These are phyloP conservation scores for Anisodus tanguticus DNA, from an alignment of 257 asterid genomes.

Conservation along the genomic window DNA sequence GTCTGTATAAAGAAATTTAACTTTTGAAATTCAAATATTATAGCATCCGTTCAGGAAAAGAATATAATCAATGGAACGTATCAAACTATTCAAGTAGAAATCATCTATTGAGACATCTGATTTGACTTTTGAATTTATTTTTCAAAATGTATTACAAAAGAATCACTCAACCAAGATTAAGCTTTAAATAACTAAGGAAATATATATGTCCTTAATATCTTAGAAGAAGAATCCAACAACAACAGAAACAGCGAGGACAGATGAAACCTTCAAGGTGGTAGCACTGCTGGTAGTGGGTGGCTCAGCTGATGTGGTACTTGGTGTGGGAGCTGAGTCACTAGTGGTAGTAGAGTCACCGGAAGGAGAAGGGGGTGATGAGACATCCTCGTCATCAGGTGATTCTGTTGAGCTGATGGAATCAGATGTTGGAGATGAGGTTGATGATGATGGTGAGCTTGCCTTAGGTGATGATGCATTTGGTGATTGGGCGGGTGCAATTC, in stretches of 20 bases:
- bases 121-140: not conserved
- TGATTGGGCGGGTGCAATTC: conserved; percentile 6
- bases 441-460: conserved; percentile 21
- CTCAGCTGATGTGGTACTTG: conserved; percentile 45
- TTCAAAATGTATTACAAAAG: not conserved
- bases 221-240: conserved; percentile 55
- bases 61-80: no score
- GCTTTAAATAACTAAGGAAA: not conserved
- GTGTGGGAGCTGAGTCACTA: conserved; percentile 31
- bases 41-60: no score
- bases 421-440: conserved; percentile 30
- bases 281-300: conserved; percentile 39
- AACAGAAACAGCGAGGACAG: conserved; percentile 45
- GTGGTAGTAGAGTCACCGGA: conserved; percentile 33
- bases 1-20: no score
- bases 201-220: not conserved
- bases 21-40: no score
- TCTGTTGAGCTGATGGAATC: conserved; percentile 25
- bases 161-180: not conserved
- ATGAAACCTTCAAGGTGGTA: conserved; percentile 53
- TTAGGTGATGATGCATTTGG: conserved; percentile 28
- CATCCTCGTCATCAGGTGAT: conserved; percentile 28
- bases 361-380: conserved; percentile 55
- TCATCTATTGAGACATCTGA: not conserved
- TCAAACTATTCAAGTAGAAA: not conserved